Evolutionary conservation across 2,329 filamentous ascomycete species (phyloP), one percentile per base, ranked within the genome.

Genomic region (Fragosphaeria purpurea): DNA sequence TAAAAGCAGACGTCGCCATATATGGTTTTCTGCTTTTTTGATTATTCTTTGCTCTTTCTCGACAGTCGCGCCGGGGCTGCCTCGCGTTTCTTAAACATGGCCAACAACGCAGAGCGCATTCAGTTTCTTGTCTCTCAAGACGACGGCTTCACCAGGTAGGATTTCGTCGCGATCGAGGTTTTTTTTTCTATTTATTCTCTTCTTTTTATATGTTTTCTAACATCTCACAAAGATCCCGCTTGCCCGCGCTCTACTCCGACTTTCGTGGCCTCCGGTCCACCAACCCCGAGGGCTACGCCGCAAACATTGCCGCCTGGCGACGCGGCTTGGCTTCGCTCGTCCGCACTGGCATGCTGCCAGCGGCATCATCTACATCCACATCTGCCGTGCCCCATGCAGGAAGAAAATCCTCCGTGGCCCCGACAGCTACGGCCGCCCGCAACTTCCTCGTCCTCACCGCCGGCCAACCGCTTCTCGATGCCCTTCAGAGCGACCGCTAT

Each of bases 401-500:
- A 9, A 3, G 41, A 7, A 8, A n/a, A 1, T 31, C 51, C 32
- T 31, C 50, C 7, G 9, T 22, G 6, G n/a, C 53, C 9, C 3
- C 47, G 2, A 11, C 49, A 2, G 13, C 41, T 4, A 51, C 59
- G 32, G 61, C 70, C 1, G 63, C 63, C 5, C 66, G 70, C 2
- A 74, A 74, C 52, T 67, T 74, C 13, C 66, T 85, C 10, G 65
- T 78, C 34, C 65, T 85, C 33, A 68, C 69, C 7, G 66, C 79
- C 39, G 75, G 79, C 58, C 79, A 86, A 38, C 73, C 79, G 34
- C 75, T 98, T 1, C 70, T 86, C 30, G 76, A 79, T 31, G 80
- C 82, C 38, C 71, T 98, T 48, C 83, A 90, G 57, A 86, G 76
- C 46, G 81, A 82, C 43, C 82, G 91, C 59, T 90, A 81, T 66